Conservation (phyloP, 192 early-diverging fungal species). For the Linnemannia exigua region DNA sequence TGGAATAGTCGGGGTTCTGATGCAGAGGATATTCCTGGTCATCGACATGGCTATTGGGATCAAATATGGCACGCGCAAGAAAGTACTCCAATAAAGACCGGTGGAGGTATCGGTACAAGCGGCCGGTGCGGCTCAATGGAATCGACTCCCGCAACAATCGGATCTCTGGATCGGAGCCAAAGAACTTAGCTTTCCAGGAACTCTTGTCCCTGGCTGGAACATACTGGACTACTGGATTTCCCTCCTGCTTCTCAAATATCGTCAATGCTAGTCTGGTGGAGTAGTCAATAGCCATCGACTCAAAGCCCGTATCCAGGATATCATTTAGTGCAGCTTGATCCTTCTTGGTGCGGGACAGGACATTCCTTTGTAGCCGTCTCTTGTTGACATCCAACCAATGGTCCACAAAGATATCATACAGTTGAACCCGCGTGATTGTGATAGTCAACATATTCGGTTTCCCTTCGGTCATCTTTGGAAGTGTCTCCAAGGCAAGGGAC, state of each 20-base stretch:
- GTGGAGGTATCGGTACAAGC: too few species aligned
- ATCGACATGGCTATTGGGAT: not conserved
- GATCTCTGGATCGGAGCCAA: not conserved
- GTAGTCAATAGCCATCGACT: too few species aligned
- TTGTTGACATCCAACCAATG: not conserved
- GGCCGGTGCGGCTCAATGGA: not conserved
- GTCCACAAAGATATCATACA: too few species aligned
- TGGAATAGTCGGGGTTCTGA: not conserved
- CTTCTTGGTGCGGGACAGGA: not conserved
- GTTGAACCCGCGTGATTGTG: too few species aligned
- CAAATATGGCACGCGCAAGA: not conserved
- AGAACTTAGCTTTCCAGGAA: not conserved
- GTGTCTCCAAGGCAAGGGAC: not conserved
- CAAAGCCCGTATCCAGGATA: too few species aligned
- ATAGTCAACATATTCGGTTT: not conserved
- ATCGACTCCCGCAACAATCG: not conserved
- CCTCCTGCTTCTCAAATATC: not conserved
- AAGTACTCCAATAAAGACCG: not conserved
- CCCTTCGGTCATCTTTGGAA: not conserved
- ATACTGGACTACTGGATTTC: not conserved
- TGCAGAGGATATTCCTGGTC: not conserved
- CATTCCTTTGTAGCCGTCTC: not conserved
- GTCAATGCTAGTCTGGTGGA: not conserved
- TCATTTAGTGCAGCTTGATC: too few species aligned
- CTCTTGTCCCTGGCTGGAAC: not conserved